Percentiles rank a stretch among this genome's conserved stretches.
phyloP scores from a whole-genome alignment of 768 basidiomycete species.

The Hortiboletus campestris region DNA sequence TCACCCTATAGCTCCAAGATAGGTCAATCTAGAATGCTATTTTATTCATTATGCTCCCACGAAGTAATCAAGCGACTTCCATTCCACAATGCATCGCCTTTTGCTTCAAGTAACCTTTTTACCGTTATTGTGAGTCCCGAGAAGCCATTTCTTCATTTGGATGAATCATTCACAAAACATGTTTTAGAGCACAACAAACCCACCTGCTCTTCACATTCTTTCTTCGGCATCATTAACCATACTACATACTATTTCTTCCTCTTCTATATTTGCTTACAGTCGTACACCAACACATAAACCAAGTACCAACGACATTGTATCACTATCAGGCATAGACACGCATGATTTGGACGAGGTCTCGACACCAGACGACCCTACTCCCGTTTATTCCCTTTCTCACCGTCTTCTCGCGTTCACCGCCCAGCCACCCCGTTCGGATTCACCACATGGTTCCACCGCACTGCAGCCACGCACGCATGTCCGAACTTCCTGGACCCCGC shows the following conservation, averaged over 20 bases:
- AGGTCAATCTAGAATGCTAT: conserved; percentile 31
- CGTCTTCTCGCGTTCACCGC: conserved; percentile 63
- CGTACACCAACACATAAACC: conserved; percentile 34
- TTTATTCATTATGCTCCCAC: conserved; percentile 50
- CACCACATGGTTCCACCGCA: conserved; percentile 12
- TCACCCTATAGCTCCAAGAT: conserved; percentile 20
- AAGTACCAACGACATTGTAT: conserved; percentile 40
- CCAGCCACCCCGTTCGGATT: conserved; percentile 31
- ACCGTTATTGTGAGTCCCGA: conserved; percentile 54
- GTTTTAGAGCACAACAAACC: conserved; percentile 54
- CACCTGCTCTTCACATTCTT: conserved; percentile 53
- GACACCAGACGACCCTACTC: conserved; percentile 31
- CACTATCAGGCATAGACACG: conserved; percentile 35
- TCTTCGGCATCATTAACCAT: conserved; percentile 52
- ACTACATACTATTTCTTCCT: conserved; percentile 48
- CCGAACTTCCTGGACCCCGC: conserved; percentile 25
- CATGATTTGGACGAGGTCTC: conserved; percentile 18
- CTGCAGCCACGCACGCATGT: conserved; percentile 22
- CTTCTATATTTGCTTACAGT: conserved; percentile 46
- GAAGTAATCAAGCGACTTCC: conserved; percentile 47
- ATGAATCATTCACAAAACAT: not conserved
- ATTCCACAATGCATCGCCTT: conserved; percentile 41
- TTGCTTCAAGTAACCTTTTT: conserved; percentile 47
- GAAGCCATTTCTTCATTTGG: not conserved
- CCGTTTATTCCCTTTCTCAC: conserved; percentile 58